These are phyloP conservation scores for Delonix regia DNA, from an alignment of 306 rosid genomes.

Conservation along the genomic window DNA sequence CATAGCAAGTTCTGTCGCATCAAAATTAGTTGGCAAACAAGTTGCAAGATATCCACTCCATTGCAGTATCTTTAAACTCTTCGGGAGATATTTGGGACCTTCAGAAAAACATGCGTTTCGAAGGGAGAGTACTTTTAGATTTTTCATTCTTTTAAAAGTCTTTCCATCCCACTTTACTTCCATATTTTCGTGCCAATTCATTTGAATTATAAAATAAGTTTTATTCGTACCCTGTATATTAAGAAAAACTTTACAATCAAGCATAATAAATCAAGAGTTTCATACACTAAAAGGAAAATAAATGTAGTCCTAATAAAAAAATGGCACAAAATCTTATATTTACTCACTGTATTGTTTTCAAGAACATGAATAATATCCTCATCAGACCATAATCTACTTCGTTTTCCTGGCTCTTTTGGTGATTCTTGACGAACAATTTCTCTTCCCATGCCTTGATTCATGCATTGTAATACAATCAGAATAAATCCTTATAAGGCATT, in stretches of 20 bases:
- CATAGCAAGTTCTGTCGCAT: neutral
- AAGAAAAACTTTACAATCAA: too few species aligned
- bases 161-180: constrained; percentile 23
- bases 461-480: constrained; percentile 32
- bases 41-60: neutral
- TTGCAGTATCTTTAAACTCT: constrained; percentile 20
- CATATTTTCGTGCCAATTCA: neutral
- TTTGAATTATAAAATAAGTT: neutral
- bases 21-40: neutral
- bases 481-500: constrained; percentile 33
- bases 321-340: too few species aligned
- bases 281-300: neutral
- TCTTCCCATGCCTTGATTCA: constrained; percentile 33
- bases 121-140: neutral
- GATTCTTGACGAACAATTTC: constrained; percentile 32
- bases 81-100: constrained; percentile 27
- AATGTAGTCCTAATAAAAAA: neutral
- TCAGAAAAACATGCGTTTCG: neutral
- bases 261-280: too few species aligned
- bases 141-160: too few species aligned
- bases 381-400: constrained; percentile 30
- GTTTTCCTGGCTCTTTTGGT: neutral
- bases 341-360: neutral
- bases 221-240: neutral
- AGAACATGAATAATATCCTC: constrained; percentile 19